Evolutionary conservation across 495 filamentous ascomycete genomes (phyloP).

Genomic region (Neurospora terricola): DNA sequence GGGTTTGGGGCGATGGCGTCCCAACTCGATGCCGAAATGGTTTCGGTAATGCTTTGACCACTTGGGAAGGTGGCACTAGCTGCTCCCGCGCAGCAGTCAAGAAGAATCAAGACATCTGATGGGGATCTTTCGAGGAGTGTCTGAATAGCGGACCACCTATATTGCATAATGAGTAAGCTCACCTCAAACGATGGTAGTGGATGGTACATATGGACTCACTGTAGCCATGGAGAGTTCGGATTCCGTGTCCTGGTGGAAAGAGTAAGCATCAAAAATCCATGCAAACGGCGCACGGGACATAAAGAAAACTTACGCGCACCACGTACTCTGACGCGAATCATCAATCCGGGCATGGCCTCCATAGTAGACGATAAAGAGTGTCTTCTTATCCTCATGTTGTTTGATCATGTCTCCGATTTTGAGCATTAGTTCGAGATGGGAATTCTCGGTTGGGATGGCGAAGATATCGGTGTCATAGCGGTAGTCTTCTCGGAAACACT

Average conservation of each 20-base stretch:
- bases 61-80: constrained; percentile 40
- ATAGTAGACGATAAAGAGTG: constrained; percentile 44
- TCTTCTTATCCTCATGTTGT: constrained; percentile 38
- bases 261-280: not conserved
- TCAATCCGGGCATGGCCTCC: constrained; percentile 45
- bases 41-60: constrained; percentile 40
- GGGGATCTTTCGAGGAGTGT: constrained; percentile 41
- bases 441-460: constrained; percentile 39
- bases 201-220: constrained; percentile 12
- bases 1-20: constrained; percentile 42
- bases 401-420: constrained; percentile 40
- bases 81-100: constrained; percentile 45
- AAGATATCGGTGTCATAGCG: constrained; percentile 38
- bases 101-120: constrained; percentile 42
- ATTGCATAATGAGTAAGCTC: not conserved
- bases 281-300: not conserved
- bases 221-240: constrained; percentile 33
- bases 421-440: constrained; percentile 40
- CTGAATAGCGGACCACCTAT: constrained; percentile 43
- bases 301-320: constrained; percentile 36
- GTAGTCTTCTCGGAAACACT: constrained; percentile 39
- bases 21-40: constrained; percentile 44
- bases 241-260: constrained; percentile 19
- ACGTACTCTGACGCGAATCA: constrained; percentile 41
- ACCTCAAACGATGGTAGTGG: not conserved